Evolutionary conservation across 2,329 filamentous ascomycete species (phyloP).

Genomic region (Ophiostoma sp.): DNA sequence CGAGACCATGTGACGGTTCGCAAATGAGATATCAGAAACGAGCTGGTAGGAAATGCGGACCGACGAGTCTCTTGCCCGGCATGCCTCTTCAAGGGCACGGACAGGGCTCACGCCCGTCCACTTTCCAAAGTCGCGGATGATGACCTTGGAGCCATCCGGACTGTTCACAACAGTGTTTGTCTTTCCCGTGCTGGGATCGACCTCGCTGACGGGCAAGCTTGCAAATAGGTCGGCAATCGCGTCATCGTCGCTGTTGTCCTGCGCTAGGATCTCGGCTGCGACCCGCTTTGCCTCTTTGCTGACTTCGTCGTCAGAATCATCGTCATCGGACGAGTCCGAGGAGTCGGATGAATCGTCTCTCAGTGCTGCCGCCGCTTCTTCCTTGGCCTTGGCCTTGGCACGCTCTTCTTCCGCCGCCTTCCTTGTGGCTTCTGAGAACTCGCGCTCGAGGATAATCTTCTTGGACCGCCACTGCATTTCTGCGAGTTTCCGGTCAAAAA

Average conservation of each 20-base stretch:
- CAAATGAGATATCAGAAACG: slow-evolving; percentile 72
- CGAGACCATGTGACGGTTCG: slow-evolving; percentile 71
- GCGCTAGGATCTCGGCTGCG: slow-evolving; percentile 58
- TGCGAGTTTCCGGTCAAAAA: slow-evolving; percentile 69
- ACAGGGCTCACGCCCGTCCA: slow-evolving; percentile 74
- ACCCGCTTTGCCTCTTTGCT: slow-evolving; percentile 59
- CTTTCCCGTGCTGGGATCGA: slow-evolving; percentile 60
- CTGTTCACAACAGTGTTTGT: slow-evolving; percentile 56
- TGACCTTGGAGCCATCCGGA: slow-evolving; percentile 55
- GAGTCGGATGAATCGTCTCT: slow-evolving; percentile 32
- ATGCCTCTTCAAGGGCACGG: slow-evolving; percentile 81
- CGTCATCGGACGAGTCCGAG: slow-evolving; percentile 33
- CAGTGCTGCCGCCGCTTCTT: slow-evolving; percentile 33
- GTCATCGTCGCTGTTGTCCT: slow-evolving; percentile 53
- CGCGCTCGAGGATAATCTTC: slow-evolving; percentile 61
- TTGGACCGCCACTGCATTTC: slow-evolving; percentile 65
- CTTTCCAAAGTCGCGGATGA: slow-evolving; percentile 81
- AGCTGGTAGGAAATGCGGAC: slow-evolving; percentile 67
- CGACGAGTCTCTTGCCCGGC: slow-evolving; percentile 73
- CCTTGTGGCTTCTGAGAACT: slow-evolving; percentile 52
- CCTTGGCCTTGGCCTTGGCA: slow-evolving; percentile 32
- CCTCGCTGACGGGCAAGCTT: slow-evolving; percentile 60
- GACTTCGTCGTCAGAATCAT: slow-evolving; percentile 47
- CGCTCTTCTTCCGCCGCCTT: slow-evolving; percentile 39
- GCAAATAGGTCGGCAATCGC: slow-evolving; percentile 58